Evolutionary conservation across 2,329 filamentous ascomycete species (phyloP).

Genomic region (Pleurostoma richardsiae): DNA sequence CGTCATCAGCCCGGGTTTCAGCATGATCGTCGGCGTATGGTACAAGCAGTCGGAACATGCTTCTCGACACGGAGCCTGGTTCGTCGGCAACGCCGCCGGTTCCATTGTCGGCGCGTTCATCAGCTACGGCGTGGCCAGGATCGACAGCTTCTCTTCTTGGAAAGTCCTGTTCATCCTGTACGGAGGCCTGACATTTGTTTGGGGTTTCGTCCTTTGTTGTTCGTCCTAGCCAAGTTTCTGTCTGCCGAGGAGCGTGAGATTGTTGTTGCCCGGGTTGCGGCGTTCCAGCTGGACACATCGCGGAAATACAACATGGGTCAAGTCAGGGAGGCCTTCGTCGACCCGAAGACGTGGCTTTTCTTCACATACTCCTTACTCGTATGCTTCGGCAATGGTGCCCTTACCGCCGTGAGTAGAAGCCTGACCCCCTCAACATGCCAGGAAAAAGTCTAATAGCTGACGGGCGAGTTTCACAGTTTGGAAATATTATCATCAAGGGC

Average conservation of each 20-base stretch:
- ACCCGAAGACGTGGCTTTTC: slow-evolving; percentile 37
- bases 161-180: slow-evolving; percentile 37
- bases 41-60: slow-evolving; percentile 21
- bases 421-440: background rate
- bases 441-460: background rate
- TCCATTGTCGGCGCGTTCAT: slow-evolving; percentile 1
- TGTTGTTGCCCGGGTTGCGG: slow-evolving; percentile 29
- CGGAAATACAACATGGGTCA: slow-evolving; percentile 39
- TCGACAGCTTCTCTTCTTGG: too few relatives aligned
- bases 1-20: slow-evolving; percentile 22
- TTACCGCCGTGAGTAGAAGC: too few relatives aligned
- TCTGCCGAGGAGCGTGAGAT: slow-evolving; percentile 34
- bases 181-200: slow-evolving; percentile 34
- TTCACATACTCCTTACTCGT: slow-evolving; percentile 43
- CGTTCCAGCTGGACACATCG: slow-evolving; percentile 39
- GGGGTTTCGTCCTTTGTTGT: slow-evolving; percentile 31
- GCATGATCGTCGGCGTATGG: slow-evolving; percentile 25
- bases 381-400: slow-evolving; percentile 40
- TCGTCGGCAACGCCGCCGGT: background rate
- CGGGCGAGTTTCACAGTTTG: slow-evolving; percentile 43
- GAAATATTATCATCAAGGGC: slow-evolving; percentile 50
- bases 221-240: slow-evolving; percentile 34
- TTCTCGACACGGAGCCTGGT: slow-evolving; percentile 1
- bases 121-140: slow-evolving; percentile 3
- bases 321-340: slow-evolving; percentile 38